Conservation (phyloP, 352 stramenopile genomes). For the Peronospora destructor region DNA sequence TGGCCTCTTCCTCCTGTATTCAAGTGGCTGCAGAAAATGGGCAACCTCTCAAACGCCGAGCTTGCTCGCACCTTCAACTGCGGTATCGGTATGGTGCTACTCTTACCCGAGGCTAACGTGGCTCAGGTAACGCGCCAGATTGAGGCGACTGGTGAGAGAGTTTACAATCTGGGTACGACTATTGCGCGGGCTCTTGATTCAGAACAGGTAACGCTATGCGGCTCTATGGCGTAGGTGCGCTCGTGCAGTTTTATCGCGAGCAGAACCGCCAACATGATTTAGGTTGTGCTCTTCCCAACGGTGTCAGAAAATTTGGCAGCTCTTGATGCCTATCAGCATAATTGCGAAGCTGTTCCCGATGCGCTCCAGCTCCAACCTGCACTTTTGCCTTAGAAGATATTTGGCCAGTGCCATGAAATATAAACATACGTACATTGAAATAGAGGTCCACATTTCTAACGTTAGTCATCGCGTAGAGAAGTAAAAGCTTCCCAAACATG, state of each 20-base stretch:
- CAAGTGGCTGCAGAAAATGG: constrained; percentile 93
- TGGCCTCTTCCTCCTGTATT: constrained; percentile 94
- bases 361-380: too few relatives aligned
- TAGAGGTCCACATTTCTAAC: too few relatives aligned
- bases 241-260: not conserved
- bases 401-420: too few relatives aligned
- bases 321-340: too few relatives aligned
- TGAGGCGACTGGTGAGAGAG: constrained; percentile 76
- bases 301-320: too few relatives aligned
- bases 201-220: constrained; percentile 84
- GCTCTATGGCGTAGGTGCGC: constrained; percentile 44
- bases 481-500: too few relatives aligned
- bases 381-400: too few relatives aligned
- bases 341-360: too few relatives aligned
- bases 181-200: constrained; percentile 42
- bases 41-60: constrained; percentile 91
- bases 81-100: constrained; percentile 97
- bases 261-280: too few relatives aligned
- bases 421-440: too few relatives aligned
- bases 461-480: too few relatives aligned
- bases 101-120: constrained; percentile 88
- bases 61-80: constrained; percentile 98
- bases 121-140: constrained; percentile 84
- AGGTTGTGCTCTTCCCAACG: too few relatives aligned
- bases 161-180: constrained; percentile 88